These are phyloP conservation scores for Pseudozyma sp. DNA, from an alignment of 1,284 basidiomycete species.

Conservation along the genomic window DNA sequence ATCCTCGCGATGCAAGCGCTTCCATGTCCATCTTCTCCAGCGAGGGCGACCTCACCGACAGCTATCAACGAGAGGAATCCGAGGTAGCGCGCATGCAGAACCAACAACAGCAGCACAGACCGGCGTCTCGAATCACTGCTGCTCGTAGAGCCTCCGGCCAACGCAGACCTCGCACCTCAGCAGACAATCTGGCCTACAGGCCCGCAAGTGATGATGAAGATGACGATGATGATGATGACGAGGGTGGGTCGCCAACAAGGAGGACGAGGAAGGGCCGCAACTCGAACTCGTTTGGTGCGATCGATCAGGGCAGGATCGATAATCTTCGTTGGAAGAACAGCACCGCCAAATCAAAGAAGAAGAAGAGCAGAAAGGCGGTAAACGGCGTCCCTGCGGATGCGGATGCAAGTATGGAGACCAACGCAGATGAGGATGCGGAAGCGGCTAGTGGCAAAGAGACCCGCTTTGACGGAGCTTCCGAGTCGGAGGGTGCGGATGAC, in stretches of 20 bases:
- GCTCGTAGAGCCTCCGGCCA: slow-evolving; percentile 30
- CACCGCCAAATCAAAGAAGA: slow-evolving; percentile 10
- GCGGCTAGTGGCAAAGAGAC: slow-evolving; percentile 47
- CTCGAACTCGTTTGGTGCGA: slow-evolving; percentile 19
- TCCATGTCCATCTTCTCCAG: slow-evolving; percentile 49
- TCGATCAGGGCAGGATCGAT: slow-evolving; percentile 14
- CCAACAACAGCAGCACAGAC: slow-evolving; percentile 8
- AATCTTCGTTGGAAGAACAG: slow-evolving; percentile 31
- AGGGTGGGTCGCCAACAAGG: slow-evolving; percentile 13
- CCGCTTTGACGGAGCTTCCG: slow-evolving; percentile 29
- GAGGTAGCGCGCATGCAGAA: slow-evolving; percentile 27
- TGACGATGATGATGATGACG: slow-evolving; percentile 32
- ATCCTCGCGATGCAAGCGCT: slow-evolving; percentile 21
- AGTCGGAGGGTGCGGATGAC: slow-evolving; percentile 8
- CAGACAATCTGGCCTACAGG: slow-evolving; percentile 28
- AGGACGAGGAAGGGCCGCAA: slow-evolving; percentile 25
- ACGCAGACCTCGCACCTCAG: slow-evolving; percentile 27
- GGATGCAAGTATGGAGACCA: slow-evolving; percentile 8
- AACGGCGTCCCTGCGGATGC: slow-evolving; percentile 2
- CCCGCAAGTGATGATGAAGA: slow-evolving; percentile 35
- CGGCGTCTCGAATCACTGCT: neutral
- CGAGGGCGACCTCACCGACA: slow-evolving; percentile 27
- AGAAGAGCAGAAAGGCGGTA: slow-evolving; percentile 15
- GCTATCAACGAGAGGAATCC: slow-evolving; percentile 38
- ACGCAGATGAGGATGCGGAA: slow-evolving; percentile 23